A percentile compares a stretch with the other conserved stretches of the same genome.
Evolutionary conservation across 148 eudicot species (phyloP).

Genomic region (Nyssa sinensis): DNA sequence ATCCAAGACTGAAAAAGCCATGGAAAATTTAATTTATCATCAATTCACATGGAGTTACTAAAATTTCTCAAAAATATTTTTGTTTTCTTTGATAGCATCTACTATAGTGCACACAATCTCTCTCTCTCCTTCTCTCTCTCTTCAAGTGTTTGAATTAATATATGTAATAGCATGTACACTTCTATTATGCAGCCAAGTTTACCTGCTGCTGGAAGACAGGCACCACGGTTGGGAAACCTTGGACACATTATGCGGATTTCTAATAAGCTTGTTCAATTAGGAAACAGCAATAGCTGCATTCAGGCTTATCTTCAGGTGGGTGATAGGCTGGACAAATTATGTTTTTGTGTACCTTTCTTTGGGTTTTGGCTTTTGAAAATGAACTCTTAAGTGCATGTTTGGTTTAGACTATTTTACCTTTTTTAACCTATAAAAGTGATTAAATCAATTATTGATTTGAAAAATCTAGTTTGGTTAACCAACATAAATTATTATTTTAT

Average conservation of each 20-base stretch:
- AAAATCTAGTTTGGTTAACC: no score
- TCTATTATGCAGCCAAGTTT: slow-evolving; percentile 66
- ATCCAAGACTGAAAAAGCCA: not conserved
- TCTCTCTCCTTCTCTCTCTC: not conserved
- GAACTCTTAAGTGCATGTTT: not conserved
- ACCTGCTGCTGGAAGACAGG: slow-evolving; percentile 65
- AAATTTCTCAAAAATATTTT: not conserved
- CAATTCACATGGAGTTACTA: not conserved
- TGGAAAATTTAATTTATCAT: not conserved
- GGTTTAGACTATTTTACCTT: no score
- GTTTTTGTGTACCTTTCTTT: not conserved
- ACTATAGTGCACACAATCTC: not conserved
- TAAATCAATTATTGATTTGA: no score
- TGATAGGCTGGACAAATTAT: slow-evolving; percentile 1
- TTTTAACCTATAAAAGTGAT: no score
- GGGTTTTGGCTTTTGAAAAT: not conserved
- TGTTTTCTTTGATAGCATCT: slow-evolving; percentile 8
- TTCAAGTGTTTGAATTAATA: not conserved
- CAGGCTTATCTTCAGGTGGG: slow-evolving; percentile 75
- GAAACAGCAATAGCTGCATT: slow-evolving; percentile 48
- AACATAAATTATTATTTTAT: no score
- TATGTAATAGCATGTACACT: not conserved
- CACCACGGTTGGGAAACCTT: slow-evolving; percentile 73
- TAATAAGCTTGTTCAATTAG: slow-evolving; percentile 79
- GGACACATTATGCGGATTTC: slow-evolving; percentile 89